Conservation (phyloP, 176 grass and related monocot species). For the Aegilops tauschii region DNA sequence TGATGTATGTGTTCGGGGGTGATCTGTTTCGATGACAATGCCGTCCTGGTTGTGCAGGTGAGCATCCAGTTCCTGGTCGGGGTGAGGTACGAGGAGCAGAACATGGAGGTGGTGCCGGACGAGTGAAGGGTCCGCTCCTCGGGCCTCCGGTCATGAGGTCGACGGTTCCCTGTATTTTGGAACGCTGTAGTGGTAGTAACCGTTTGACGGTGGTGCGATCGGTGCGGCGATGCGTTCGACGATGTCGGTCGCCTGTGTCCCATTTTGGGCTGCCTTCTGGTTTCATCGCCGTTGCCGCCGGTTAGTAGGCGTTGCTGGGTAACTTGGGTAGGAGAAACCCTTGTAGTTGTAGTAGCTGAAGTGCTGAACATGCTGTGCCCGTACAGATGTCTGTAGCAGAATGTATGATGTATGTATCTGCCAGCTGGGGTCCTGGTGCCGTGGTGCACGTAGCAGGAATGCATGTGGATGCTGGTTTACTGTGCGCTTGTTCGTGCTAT, state of each 20-base stretch:
- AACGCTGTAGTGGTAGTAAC: not conserved
- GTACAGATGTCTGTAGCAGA: not conserved
- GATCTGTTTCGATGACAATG: not conserved
- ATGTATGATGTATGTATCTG: constrained; percentile 23
- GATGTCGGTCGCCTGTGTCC: not conserved
- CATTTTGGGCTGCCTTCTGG: not conserved
- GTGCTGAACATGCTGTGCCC: not conserved
- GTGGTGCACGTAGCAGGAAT: too few relatives aligned
- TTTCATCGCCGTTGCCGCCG: not conserved
- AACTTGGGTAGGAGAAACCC: not conserved
- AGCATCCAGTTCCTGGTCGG: constrained; percentile 76
- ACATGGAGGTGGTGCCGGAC: constrained; percentile 51
- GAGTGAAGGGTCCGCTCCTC: constrained; percentile 12
- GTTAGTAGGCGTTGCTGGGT: not conserved
- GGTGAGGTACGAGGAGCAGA: constrained; percentile 82
- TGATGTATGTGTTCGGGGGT: not conserved
- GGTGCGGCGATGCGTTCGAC: not conserved
- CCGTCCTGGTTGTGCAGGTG: constrained; percentile 23
- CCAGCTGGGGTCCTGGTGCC: not conserved
- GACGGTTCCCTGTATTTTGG: not conserved
- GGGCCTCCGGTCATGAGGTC: not conserved
- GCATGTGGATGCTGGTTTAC: too few relatives aligned
- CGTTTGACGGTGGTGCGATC: not conserved
- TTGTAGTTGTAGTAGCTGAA: not conserved
- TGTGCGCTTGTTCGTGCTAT: too few relatives aligned